Evolutionary conservation across 192 early-diverging fungal genomes (phyloP), one percentile per base, ranked within the genome.

Genomic region (Fimicolochytrium jonesii): DNA sequence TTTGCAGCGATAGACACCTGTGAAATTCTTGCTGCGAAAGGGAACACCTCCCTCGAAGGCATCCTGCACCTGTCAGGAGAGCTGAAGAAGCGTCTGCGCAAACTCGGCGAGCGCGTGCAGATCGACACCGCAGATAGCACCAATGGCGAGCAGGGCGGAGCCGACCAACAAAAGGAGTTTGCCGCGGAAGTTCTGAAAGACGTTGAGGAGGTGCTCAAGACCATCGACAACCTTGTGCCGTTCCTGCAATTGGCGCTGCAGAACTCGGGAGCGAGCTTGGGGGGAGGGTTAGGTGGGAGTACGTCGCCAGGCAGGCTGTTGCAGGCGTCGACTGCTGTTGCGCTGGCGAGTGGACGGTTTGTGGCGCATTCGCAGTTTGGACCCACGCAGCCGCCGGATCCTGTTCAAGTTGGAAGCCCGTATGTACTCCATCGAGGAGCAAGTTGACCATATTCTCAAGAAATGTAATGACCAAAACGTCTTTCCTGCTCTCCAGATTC

Each of bases 291-390:
- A 42, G 71, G 77, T 1, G 61, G 60, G 6, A 66, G 68, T 10
- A 59, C 84, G 1, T 83, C 82, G 26, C 81, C 81, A 0, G 72
- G 72, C 7, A 69, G 81, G n/a, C 69, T 89, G 39, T 59, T 87
- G 59, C 82, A 85, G 47, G 85, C 86, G 0, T 85, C 84, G 11
- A 41, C 68, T 9, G 47, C 58, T 22, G 42, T 73, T 26, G 56
- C 62, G 13, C 51, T 55, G 20, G 62, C 62, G 26, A 22, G 20
- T 18, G 30, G 55, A 29, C 65, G 68, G 30, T 50, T 32, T 31
- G 32, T 63, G 37, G 37, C 55, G 13, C 57, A 72, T 57, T 54
- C 30, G n/a, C 41, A 36, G 1, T 70, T 70, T 44, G 64, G 62
- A 22, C 35, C 35, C 39, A 67, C 33, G 23, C 44, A 59, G 42